Evolutionary conservation across 352 stramenopile species (phyloP).

Genomic region (Phytophthora pseudosyringae): DNA sequence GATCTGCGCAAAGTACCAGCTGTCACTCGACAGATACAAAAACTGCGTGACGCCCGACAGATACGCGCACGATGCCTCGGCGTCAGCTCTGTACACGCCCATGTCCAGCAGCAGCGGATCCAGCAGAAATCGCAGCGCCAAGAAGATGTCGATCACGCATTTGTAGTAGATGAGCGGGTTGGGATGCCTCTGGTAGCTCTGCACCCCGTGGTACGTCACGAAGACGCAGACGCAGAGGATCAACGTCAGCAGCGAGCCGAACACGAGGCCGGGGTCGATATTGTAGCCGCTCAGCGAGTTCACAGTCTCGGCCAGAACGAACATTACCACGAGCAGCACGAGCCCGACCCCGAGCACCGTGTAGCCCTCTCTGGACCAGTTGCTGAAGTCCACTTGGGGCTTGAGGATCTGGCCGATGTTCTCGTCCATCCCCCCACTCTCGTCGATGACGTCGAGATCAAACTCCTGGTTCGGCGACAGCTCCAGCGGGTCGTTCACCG

Average conservation of each 20-base stretch:
- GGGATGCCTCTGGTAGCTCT: conserved; percentile 77
- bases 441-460: conserved; percentile 78
- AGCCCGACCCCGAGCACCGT: conserved; percentile 48
- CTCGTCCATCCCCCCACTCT: conserved; percentile 67
- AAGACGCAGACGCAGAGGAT: conserved; percentile 74
- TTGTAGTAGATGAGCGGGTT: conserved; percentile 90
- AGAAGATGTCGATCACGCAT: conserved; percentile 72
- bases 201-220: conserved; percentile 79
- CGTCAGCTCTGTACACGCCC: conserved; percentile 45
- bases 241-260: conserved; percentile 80
- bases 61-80: conserved; percentile 51
- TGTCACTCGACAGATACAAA: conserved; percentile 79
- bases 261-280: conserved; percentile 74
- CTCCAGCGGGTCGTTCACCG: conserved; percentile 55
- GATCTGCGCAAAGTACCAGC: conserved; percentile 86
- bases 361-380: conserved; percentile 62
- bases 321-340: conserved; percentile 51
- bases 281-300: conserved; percentile 86
- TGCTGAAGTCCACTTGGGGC: conserved; percentile 46
- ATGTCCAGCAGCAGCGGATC: conserved; percentile 66
- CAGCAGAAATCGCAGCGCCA: conserved; percentile 76
- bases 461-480: conserved; percentile 77
- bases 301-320: conserved; percentile 43
- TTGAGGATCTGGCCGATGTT: conserved; percentile 65
- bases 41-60: conserved; percentile 82